phyloP scores from a whole-genome alignment of 192 early-diverging fungal species.

The Ambispora gerdemannii region DNA sequence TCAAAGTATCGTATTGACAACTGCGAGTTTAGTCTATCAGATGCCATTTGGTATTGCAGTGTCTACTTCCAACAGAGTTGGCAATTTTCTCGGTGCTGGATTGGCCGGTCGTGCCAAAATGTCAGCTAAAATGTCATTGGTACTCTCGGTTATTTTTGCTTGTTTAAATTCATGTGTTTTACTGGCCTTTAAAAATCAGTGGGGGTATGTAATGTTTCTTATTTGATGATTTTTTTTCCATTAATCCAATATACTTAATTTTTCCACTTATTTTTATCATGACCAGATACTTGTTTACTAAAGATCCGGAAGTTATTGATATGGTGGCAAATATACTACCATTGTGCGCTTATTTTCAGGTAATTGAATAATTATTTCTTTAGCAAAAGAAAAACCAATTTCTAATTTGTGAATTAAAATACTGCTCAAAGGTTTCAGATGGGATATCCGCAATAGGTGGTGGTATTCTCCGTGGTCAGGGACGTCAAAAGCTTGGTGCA shows the following conservation, averaged over 20 bases:
- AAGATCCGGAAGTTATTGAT: constrained; percentile 63
- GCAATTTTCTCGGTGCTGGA: constrained; percentile 66
- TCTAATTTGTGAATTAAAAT: not conserved
- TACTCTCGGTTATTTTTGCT: constrained; percentile 52
- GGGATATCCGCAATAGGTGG: constrained; percentile 58
- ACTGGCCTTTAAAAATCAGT: constrained; percentile 45
- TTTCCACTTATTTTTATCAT: not conserved
- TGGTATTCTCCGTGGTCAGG: constrained; percentile 75
- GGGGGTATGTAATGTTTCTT: constrained; percentile 57
- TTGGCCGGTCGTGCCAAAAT: constrained; percentile 48
- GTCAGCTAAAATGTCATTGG: constrained; percentile 49
- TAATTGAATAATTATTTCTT: not conserved
- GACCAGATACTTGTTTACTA: constrained; percentile 54
- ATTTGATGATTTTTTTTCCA: not conserved
- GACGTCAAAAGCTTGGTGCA: constrained; percentile 66
- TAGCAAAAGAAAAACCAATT: constrained; percentile 28
- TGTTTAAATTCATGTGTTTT: constrained; percentile 51
- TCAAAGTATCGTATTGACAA: constrained; percentile 78
- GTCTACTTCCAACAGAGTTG: constrained; percentile 78
- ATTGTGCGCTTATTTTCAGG: constrained; percentile 71
- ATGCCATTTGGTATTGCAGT: constrained; percentile 80
- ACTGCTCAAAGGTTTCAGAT: constrained; percentile 51
- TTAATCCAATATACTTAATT: not conserved
- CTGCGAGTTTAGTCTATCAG: constrained; percentile 65
- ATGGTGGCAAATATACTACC: constrained; percentile 76